Base-by-base conservation (phyloP, 2,329 filamentous ascomycete species). In the Trichoderma arundinaceum region DNA sequence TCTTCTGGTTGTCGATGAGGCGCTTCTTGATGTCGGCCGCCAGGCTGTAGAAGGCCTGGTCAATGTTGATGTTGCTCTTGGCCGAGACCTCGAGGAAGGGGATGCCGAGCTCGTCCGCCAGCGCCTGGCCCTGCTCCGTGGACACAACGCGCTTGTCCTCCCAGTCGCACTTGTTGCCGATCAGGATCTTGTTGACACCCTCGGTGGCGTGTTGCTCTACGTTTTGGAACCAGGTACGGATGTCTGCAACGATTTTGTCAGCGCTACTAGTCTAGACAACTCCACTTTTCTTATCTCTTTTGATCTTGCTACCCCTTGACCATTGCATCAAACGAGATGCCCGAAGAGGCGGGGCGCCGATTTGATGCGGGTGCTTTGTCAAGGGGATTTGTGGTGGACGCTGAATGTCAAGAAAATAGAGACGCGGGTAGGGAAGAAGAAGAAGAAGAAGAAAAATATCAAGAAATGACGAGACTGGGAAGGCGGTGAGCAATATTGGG, bases 91-190 rank as follows among this genome's bases (percentile, higher is more conserved):
- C 95, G 77, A 99, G 91, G 85, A 99, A 99, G 19, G 95, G 94
- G 71, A 99, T 96, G 75, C 94, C 93, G 68, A 99, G 89, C 81
- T 98, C 95, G 80, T 97, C 91, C 67, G 95, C 95, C 65, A 99
- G 87, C 71, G 90, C 90, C 80, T 99, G 94, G 73, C 95, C 95
- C 76, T 93, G 90, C 78, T 97, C 94, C 67, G 91, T 96, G 57
- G 92, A 93, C 48, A 99, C 91, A 64, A 92, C 93, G 72, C 95
- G 90, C 86, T 98, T 98, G 82, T 99, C 95, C 81, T 98, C 95
- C 95, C 95, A 98, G 81, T 99, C 95, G 82, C 95, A 99, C 83
- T 99, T 99, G 87, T 99, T 99, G 78, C 95, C 95, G 72, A 99
- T 97, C 71, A 99, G 87, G 77, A 99, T 98, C 86, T 98, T 99